phyloP scores from a whole-genome alignment of 768 basidiomycete species.

The Candolleomyces efflorescens region DNA sequence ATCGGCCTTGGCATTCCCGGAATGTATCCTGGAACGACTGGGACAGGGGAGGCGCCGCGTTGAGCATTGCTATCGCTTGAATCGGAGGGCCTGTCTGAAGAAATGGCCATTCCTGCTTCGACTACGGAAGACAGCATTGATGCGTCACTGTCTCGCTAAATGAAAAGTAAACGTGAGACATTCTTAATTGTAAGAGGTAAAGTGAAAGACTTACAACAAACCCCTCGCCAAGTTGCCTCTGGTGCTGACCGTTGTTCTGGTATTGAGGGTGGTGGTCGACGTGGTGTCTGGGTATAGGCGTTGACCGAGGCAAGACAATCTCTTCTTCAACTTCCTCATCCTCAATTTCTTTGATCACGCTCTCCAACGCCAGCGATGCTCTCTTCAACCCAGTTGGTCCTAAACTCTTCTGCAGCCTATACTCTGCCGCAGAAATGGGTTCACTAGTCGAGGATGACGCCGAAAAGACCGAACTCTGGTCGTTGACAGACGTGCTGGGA shows the following conservation, averaged over 20 bases:
- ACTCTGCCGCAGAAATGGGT: conserved; percentile 36
- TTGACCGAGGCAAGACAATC: conserved; percentile 68
- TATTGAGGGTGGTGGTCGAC: conserved; percentile 24
- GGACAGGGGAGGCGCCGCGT: conserved; percentile 57
- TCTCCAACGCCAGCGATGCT: conserved; percentile 70
- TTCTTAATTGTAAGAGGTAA: neutral
- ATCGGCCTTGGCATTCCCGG: conserved; percentile 90
- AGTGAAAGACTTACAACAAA: neutral
- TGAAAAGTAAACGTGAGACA: conserved; percentile 10
- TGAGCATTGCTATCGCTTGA: conserved; percentile 19
- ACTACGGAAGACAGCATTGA: conserved; percentile 37
- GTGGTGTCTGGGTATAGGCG: conserved; percentile 40
- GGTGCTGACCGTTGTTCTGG: conserved; percentile 22
- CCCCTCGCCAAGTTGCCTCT: conserved; percentile 1
- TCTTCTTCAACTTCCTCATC: conserved; percentile 67
- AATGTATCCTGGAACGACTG: conserved; percentile 75
- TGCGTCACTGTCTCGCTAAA: conserved; percentile 32
- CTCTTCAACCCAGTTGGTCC: conserved; percentile 50
- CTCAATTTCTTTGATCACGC: conserved; percentile 75
- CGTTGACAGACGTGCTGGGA: conserved; percentile 24
- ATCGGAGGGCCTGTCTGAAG: conserved; percentile 48
- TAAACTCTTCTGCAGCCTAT: conserved; percentile 46
- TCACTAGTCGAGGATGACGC: conserved; percentile 33
- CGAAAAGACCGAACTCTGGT: conserved; percentile 32
- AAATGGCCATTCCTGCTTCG: conserved; percentile 70